Evolutionary conservation across 2,329 filamentous ascomycete genomes (phyloP), one percentile per base, ranked within the genome.

Genomic region (Arthrobotrys pseudoclavata): DNA sequence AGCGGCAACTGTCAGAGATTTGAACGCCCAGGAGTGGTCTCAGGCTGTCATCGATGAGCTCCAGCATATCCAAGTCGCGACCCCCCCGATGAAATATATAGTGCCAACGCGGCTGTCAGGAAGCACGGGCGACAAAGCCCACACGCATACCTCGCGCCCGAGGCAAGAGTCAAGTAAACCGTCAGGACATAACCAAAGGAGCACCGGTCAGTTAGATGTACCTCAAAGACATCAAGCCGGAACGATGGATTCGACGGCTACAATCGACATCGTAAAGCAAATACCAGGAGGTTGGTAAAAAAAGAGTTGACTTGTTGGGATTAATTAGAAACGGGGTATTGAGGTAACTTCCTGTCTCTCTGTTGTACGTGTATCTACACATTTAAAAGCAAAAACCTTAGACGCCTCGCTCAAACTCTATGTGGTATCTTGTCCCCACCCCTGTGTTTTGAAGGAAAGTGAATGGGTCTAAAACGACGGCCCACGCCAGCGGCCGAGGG

Each of bases 1-100:
- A 4, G 22, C 29, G 6, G 29, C 29, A 13, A 42, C 52, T 6
- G 31, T 18, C 2, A 64, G 18, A 62, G 72, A 76, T 20, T 40
- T 76, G 15, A 68, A 64, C 26, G 72, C 72, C 45, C 66, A 76
- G 4, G 72, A 76, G 55, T 76, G 72, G 72, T 76, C 72, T 4
- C 48, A 67, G 42, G 66, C 57, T 1, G 66, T 76, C 12, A 60
- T 76, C 6, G 63, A 60, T 34, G 72, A 70, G 22, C 50, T 76
- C 6, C 63, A 67, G 34, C 57, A 50, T 48, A 61, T 76, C 2
- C 57, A 48, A 20, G 66, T 76, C n/a, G 40, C 50, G 3, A 70
- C 66, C 2, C 66, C 66, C 4, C 47, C 52, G n/a, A 40, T 34
- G 4, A 60, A n/a, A n/a, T 50, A 66, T 4, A 47, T 50, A 3